A percentile compares a stretch with the other conserved stretches of the same genome.
phyloP scores from a whole-genome alignment of 768 basidiomycete genomes.

The Trametes cingulata region DNA sequence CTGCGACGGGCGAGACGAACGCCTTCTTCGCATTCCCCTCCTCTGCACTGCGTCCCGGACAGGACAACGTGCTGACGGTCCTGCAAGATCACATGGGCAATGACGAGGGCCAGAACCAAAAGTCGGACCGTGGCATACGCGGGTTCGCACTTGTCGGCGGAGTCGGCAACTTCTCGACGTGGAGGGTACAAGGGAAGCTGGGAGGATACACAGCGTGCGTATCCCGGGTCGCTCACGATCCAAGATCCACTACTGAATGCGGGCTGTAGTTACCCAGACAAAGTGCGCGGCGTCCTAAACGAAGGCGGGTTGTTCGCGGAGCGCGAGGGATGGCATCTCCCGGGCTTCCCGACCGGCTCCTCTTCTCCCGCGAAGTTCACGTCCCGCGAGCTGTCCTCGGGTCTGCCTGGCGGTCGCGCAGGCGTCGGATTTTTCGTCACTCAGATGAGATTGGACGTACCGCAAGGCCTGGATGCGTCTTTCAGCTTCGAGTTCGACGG shows the following conservation, averaged over 20 bases:
- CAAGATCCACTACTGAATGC: not conserved
- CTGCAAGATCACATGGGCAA: slow-evolving; percentile 71
- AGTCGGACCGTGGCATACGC: slow-evolving; percentile 78
- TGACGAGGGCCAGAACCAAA: slow-evolving; percentile 56
- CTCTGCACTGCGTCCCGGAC: slow-evolving; percentile 45
- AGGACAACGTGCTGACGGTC: slow-evolving; percentile 50
- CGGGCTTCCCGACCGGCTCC: slow-evolving; percentile 50
- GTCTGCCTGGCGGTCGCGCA: slow-evolving; percentile 56
- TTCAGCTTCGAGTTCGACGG: slow-evolving; percentile 69
- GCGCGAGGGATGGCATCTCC: slow-evolving; percentile 48
- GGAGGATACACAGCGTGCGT: slow-evolving; percentile 43
- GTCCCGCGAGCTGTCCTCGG: slow-evolving; percentile 52
- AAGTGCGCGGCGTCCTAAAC: slow-evolving; percentile 46
- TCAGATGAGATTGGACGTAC: slow-evolving; percentile 63
- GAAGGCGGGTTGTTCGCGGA: slow-evolving; percentile 48
- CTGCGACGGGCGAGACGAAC: slow-evolving; percentile 57
- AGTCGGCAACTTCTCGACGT: slow-evolving; percentile 35
- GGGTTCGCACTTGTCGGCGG: slow-evolving; percentile 70
- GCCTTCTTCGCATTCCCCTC: slow-evolving; percentile 62
- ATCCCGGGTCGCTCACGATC: not conserved
- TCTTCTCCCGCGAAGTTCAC: slow-evolving; percentile 52
- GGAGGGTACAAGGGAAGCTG: slow-evolving; percentile 48
- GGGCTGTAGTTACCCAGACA: slow-evolving; percentile 71
- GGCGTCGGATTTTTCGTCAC: slow-evolving; percentile 85
- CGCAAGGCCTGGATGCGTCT: slow-evolving; percentile 58